phyloP scores from a whole-genome alignment of 805 yeast species.

The Wickerhamiella spandovensis region DNA sequence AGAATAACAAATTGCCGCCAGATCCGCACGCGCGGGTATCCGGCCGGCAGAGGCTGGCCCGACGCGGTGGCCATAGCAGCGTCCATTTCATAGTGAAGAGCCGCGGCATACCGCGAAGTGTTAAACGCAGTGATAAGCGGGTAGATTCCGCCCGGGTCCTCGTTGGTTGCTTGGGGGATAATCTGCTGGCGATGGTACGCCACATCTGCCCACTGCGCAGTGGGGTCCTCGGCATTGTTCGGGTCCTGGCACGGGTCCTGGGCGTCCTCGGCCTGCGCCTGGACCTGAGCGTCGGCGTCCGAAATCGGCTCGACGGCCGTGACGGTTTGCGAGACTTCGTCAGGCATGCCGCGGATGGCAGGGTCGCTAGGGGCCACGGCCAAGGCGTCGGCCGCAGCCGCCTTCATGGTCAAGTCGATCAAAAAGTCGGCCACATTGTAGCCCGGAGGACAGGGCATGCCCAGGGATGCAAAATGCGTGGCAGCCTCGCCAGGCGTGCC shows the following conservation, averaged over 20 bases:
- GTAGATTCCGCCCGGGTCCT: constrained; percentile 18
- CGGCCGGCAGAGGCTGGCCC: constrained; percentile 6
- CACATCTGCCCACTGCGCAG: constrained; percentile 16
- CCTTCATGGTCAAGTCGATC: constrained; percentile 76
- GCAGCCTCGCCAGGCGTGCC: constrained; percentile 69
- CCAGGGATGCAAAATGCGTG: constrained; percentile 60
- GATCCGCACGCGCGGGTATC: constrained; percentile 39
- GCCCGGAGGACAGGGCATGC: constrained; percentile 75
- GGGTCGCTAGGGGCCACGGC: constrained; percentile 1
- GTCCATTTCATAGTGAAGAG: constrained; percentile 17
- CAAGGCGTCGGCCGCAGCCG: constrained; percentile 11
- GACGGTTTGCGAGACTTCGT: not conserved
- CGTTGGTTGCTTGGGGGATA: constrained; percentile 11
- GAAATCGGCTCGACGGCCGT: not conserved
- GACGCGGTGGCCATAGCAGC: constrained; percentile 1
- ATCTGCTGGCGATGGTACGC: constrained; percentile 16
- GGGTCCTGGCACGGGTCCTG: constrained; percentile 13
- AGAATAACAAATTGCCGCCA: constrained; percentile 56
- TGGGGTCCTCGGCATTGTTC: constrained; percentile 12
- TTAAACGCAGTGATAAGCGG: constrained; percentile 22
- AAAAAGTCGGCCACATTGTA: constrained; percentile 89
- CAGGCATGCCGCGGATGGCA: not conserved
- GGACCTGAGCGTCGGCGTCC: not conserved
- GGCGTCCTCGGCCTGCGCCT: not conserved
- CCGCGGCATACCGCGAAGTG: constrained; percentile 16